Conservation (phyloP, 1,284 basidiomycete genomes). For the Inonotus obliquus region DNA sequence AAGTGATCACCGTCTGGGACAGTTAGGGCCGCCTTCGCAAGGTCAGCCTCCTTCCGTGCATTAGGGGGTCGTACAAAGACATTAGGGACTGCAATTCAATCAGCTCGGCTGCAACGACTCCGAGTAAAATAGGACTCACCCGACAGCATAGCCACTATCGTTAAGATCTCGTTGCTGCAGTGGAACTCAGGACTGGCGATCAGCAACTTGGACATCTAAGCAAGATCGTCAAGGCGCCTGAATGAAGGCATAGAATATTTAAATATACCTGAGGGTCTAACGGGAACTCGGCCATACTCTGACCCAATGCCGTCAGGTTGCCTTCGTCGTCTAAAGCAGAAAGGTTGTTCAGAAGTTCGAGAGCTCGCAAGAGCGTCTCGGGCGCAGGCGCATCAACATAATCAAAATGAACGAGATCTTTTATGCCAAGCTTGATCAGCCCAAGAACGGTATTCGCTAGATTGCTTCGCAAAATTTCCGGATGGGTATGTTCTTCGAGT, state of each 20-base stretch:
- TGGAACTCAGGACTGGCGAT: constrained; percentile 93
- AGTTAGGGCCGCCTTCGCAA: constrained; percentile 83
- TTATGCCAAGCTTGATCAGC: constrained; percentile 90
- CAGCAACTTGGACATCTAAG: constrained; percentile 86
- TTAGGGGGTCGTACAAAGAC: constrained; percentile 91
- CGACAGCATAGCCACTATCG: constrained; percentile 94
- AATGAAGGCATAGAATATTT: not conserved
- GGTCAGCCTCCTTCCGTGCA: constrained; percentile 85
- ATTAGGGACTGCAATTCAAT: constrained; percentile 67
- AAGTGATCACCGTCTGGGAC: constrained; percentile 96
- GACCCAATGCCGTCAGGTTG: constrained; percentile 82
- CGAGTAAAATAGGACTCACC: constrained; percentile 38
- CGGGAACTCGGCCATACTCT: constrained; percentile 97
- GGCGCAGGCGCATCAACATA: constrained; percentile 97
- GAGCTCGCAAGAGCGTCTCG: constrained; percentile 95
- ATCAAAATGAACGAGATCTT: constrained; percentile 90
- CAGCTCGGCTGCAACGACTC: not conserved
- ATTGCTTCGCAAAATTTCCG: constrained; percentile 92
- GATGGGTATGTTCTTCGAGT: constrained; percentile 94
- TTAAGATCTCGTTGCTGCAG: constrained; percentile 94
- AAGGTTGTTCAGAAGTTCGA: constrained; percentile 93
- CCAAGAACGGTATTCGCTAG: constrained; percentile 93
- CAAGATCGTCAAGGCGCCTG: constrained; percentile 6
- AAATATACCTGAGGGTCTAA: constrained; percentile 86
- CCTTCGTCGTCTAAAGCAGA: constrained; percentile 94